Base-by-base conservation (phyloP, 495 filamentous ascomycete genomes). In the Endocarpon pusillum region DNA sequence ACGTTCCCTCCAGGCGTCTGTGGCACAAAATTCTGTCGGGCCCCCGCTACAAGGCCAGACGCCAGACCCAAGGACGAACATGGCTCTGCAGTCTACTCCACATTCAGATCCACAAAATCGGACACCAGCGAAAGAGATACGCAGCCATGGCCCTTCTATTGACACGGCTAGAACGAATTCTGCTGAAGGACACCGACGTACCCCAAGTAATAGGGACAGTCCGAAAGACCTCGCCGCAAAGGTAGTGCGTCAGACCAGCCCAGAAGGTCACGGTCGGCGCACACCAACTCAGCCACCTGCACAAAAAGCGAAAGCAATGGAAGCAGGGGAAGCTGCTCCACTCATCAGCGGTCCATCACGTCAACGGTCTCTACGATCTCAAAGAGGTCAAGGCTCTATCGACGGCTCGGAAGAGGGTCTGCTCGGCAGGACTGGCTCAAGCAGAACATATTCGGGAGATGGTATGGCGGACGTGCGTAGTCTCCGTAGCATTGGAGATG, bases 11-110 rank as follows among this genome's bases (percentile, higher is more conserved):
- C 67, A 81, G 39, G 71, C 76, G 5, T 75, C 78, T 17, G 64
- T 74, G 37, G 71, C 73, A 15, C 73, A 77, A 41, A 73, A 71
- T 6, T 77, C 83, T 2, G 64, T 78, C 24, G 86, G 86, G 10
- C 86, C 87, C 28, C 82, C 86, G 24, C 87, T 86, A 15, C 76
- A 77, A 23, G 81, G 83, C 22, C 83, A 91, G 54, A 73, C 85
- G 12, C 85, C 86, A 1, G 75, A 75, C 18, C 84, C 85, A 12
- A 62, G 75, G 32, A 42, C 59, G 12, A 73, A 70, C 47, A n/a
- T n/a, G n/a, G 28, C 28, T 5, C 14, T 31, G 28, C 66, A 64
- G 17, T 55, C 53, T 15, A 46, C 50, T 4, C 51, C 64, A 8
- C 56, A 52, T 17, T 38, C 47, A 21, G 39, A 29, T 28, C 53